phyloP scores from a whole-genome alignment of 2,329 filamentous ascomycete genomes.

The Paecilomyces dactylethromorphus region DNA sequence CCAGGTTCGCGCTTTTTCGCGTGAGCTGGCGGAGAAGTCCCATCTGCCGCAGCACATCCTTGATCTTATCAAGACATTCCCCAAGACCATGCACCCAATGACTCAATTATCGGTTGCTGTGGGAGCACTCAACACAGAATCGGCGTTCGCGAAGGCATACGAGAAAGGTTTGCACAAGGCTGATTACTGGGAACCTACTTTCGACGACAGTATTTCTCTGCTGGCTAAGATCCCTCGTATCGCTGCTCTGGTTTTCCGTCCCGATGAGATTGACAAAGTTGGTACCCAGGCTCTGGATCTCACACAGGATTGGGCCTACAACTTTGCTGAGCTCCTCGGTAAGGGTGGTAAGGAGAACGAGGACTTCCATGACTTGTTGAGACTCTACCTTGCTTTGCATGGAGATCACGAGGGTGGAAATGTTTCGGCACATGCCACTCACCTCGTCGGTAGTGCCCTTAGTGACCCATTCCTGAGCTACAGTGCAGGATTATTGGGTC shows the following conservation, averaged over 20 bases:
- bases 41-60: constrained; percentile 74
- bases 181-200: constrained; percentile 98
- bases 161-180: constrained; percentile 87
- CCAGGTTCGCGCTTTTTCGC: constrained; percentile 77
- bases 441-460: constrained; percentile 88
- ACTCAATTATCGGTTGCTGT: constrained; percentile 95
- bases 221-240: constrained; percentile 95
- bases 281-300: constrained; percentile 70
- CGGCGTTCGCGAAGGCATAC: constrained; percentile 88
- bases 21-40: constrained; percentile 80
- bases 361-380: constrained; percentile 77
- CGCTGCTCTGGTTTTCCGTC: constrained; percentile 96
- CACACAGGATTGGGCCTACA: constrained; percentile 95
- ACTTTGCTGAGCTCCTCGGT: constrained; percentile 94
- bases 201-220: constrained; percentile 88
- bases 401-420: constrained; percentile 98
- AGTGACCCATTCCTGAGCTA: constrained; percentile 95
- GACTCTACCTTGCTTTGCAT: constrained; percentile 91
- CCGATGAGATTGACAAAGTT: constrained; percentile 65
- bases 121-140: constrained; percentile 91
- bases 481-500: constrained; percentile 87
- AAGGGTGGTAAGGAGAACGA: constrained; percentile 75
- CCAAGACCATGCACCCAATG: constrained; percentile 90
- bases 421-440: constrained; percentile 90
- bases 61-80: constrained; percentile 85